phyloP scores from a whole-genome alignment of 306 rosid genomes.

The Vicia faba region DNA sequence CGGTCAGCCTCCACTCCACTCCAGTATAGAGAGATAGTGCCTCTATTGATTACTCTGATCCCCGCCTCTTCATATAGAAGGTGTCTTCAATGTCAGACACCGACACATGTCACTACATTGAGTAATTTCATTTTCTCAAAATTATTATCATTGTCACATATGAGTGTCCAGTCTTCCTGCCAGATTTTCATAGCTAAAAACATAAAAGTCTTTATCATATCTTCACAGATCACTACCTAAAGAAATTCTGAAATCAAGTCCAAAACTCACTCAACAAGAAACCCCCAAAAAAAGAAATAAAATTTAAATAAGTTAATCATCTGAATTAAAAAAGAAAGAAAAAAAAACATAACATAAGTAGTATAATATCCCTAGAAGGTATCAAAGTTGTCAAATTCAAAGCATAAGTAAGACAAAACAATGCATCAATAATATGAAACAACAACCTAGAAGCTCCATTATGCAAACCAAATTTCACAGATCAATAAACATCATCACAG shows the following conservation, averaged over 20 bases:
- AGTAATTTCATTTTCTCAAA: background rate
- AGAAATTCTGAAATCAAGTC: background rate
- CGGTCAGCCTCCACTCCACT: too few relatives aligned
- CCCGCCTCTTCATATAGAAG: too few relatives aligned
- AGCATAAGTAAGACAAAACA: background rate
- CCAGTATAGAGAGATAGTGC: too few relatives aligned
- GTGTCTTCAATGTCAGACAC: background rate
- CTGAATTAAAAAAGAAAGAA: background rate
- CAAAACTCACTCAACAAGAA: constrained; percentile 2
- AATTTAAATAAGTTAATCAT: background rate
- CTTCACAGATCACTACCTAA: background rate
- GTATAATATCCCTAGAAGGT: background rate
- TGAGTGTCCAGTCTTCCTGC: background rate
- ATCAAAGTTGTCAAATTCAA: constrained; percentile 4
- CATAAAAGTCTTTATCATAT: background rate
- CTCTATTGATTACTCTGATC: too few relatives aligned
- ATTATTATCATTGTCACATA: background rate
- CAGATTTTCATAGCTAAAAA: background rate
- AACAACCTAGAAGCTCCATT: constrained; percentile 29
- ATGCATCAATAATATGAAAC: constrained; percentile 4
- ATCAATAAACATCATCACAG: background rate
- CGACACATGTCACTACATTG: background rate
- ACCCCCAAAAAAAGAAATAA: background rate
- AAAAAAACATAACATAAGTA: background rate
- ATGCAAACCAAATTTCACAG: constrained; percentile 22